Conservation (phyloP, 192 early-diverging fungal genomes). For the Gonapodya sp. region DNA sequence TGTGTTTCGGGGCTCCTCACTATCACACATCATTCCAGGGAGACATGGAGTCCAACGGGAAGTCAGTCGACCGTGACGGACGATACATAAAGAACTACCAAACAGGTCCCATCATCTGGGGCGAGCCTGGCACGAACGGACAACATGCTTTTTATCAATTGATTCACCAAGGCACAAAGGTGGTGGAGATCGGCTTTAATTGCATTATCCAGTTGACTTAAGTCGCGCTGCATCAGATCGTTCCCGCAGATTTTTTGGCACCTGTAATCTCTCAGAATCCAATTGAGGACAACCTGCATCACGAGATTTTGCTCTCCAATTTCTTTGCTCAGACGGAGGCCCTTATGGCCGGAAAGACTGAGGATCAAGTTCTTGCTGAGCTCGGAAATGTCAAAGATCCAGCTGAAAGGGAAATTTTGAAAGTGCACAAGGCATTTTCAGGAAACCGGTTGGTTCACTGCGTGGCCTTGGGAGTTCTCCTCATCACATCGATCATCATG, state of each 20-base stretch:
- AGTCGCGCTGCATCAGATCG: too few species aligned
- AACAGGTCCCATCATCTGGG: slow-evolving; percentile 97
- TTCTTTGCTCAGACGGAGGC: slow-evolving; percentile 99
- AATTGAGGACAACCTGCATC: slow-evolving; percentile 70
- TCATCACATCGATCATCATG: background rate
- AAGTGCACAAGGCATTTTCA: slow-evolving; percentile 92
- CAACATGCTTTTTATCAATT: slow-evolving; percentile 99
- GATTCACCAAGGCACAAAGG: slow-evolving; percentile 97
- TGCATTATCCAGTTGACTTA: background rate
- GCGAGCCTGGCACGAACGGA: slow-evolving; percentile 98
- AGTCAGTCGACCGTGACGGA: slow-evolving; percentile 79
- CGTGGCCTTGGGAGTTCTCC: background rate
- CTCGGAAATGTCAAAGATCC: slow-evolving; percentile 52
- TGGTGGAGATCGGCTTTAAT: background rate
- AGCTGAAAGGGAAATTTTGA: slow-evolving; percentile 41
- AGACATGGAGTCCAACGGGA: slow-evolving; percentile 99
- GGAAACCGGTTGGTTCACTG: slow-evolving; percentile 54
- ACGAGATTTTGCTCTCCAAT: slow-evolving; percentile 96
- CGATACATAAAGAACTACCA: slow-evolving; percentile 61
- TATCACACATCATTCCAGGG: slow-evolving; percentile 40
- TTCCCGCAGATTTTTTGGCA: slow-evolving; percentile 93
- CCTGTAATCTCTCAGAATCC: slow-evolving; percentile 91
- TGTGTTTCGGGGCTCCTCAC: background rate
- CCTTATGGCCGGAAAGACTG: slow-evolving; percentile 85
- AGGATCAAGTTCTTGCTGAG: slow-evolving; percentile 70